Evolutionary conservation across 768 basidiomycete species (phyloP).

Genomic region (Hysterangium stoloniferum): DNA sequence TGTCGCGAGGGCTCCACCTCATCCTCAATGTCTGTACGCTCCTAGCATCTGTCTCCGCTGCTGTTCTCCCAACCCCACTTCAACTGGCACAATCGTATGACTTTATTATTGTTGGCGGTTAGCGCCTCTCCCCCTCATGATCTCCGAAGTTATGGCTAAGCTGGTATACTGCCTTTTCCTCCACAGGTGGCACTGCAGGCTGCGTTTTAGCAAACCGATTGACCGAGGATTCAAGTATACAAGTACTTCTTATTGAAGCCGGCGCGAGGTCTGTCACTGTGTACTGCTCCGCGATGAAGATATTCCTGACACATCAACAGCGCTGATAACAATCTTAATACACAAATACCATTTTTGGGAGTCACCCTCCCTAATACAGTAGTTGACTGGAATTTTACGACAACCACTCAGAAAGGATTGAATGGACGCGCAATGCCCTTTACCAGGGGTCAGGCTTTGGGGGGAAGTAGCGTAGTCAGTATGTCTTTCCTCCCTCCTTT

Average conservation of each 20-base stretch:
- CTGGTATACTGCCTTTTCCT: background rate
- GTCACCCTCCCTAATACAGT: background rate
- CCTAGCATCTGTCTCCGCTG: no score
- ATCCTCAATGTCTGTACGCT: no score
- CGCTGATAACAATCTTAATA: background rate
- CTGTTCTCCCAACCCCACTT: no score
- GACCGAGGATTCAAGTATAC: slow-evolving; percentile 28
- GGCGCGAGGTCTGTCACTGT: slow-evolving; percentile 21
- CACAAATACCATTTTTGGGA: background rate
- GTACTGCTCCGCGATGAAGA: background rate
- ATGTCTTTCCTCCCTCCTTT: no score
- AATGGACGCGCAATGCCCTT: background rate
- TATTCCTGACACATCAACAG: background rate
- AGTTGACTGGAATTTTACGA: slow-evolving; percentile 10
- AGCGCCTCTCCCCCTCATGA: background rate
- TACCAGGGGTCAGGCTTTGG: slow-evolving; percentile 5
- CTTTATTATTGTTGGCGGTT: slow-evolving; percentile 8
- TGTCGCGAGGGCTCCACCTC: no score
- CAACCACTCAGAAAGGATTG: slow-evolving; percentile 1
- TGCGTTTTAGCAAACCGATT: slow-evolving; percentile 38
- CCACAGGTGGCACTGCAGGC: slow-evolving; percentile 36
- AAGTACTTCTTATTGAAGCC: slow-evolving; percentile 36
- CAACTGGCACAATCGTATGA: no score
- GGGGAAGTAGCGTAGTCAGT: slow-evolving; percentile 10
- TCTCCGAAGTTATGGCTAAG: background rate